These are phyloP conservation scores for Anastatica hierochuntica DNA, from an alignment of 345 rosid species.

Conservation along the genomic window DNA sequence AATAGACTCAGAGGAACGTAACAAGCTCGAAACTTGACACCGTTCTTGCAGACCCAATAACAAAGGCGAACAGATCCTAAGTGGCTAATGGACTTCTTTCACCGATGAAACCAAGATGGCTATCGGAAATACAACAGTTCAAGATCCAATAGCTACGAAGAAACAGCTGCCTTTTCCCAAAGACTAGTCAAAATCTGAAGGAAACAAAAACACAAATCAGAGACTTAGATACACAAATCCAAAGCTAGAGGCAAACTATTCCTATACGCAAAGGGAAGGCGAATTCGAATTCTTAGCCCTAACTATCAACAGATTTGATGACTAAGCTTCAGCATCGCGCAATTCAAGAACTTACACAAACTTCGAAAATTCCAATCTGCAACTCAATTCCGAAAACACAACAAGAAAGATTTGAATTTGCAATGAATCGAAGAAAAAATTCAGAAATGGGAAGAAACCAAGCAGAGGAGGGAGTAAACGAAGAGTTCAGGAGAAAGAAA, in stretches of 20 bases:
- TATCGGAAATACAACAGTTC: too few relatives aligned
- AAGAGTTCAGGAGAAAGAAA: too few relatives aligned
- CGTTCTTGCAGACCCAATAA: neutral
- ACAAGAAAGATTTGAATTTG: too few relatives aligned
- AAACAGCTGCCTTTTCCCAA: neutral
- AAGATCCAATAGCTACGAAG: neutral
- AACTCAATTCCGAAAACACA: too few relatives aligned
- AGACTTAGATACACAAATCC: conserved; percentile 2
- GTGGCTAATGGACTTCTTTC: neutral
- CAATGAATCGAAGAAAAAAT: too few relatives aligned
- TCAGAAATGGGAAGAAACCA: too few relatives aligned
- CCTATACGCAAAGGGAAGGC: conserved; percentile 5
- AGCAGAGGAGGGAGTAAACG: too few relatives aligned
- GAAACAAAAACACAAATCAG: conserved; percentile 6
- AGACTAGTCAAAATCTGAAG: conserved; percentile 1
- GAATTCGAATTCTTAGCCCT: too few relatives aligned
- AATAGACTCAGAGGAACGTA: neutral
- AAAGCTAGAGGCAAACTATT: neutral
- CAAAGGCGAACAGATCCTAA: conserved; percentile 1
- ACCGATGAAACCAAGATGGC: neutral
- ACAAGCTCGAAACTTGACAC: conserved; percentile 1
- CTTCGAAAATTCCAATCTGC: neutral
- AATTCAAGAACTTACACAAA: neutral
- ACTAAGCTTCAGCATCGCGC: neutral
- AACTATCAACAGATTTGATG: neutral